Evolutionary conservation across 2,329 filamentous ascomycete species (phyloP).

Genomic region (Xylaria arbuscula): DNA sequence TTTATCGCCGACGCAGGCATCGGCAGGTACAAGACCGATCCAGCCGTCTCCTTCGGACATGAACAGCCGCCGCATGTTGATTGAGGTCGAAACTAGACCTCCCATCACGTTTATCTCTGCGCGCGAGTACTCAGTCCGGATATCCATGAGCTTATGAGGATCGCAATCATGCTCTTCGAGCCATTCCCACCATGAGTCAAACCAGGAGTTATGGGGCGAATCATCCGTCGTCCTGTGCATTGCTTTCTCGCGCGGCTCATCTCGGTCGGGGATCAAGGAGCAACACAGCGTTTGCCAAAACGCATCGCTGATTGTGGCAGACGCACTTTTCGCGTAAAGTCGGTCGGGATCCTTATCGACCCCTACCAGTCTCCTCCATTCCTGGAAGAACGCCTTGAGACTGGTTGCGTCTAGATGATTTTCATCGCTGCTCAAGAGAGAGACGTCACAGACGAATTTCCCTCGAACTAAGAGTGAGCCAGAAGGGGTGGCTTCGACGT

Average conservation of each 20-base stretch:
- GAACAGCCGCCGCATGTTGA: constrained; percentile 3
- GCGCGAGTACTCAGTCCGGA: background rate
- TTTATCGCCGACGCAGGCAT: background rate
- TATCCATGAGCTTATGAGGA: background rate
- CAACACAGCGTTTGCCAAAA: constrained; percentile 8
- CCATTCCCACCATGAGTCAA: constrained; percentile 6
- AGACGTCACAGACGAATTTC: background rate
- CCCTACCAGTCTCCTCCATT: background rate
- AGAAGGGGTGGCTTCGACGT: background rate
- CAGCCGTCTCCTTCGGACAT: background rate
- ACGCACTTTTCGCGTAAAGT: background rate
- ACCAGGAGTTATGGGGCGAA: background rate
- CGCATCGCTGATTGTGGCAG: background rate
- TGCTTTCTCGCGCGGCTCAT: background rate
- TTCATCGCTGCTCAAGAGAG: background rate
- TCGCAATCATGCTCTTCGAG: background rate
- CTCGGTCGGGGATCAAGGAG: background rate
- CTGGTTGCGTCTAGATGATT: background rate
- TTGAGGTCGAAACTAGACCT: background rate
- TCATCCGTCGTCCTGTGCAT: background rate
- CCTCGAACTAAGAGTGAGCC: constrained; percentile 1
- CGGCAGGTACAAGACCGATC: background rate
- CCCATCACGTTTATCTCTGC: background rate
- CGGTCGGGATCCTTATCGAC: background rate
- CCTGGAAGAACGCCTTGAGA: background rate